phyloP scores from a whole-genome alignment of 78 protist genomes.

The Dictyostelium purpureum region DNA sequence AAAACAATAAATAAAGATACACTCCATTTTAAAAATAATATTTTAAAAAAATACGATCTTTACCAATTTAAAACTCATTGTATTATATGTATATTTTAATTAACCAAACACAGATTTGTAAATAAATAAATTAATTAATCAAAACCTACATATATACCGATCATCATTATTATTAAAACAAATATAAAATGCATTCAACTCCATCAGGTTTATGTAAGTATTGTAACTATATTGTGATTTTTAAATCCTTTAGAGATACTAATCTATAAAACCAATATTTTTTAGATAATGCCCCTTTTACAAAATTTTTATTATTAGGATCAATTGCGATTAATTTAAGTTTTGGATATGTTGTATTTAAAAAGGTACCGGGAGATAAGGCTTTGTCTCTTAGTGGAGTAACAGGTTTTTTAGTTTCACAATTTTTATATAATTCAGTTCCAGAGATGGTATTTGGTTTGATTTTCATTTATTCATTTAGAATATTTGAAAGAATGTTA shows the following conservation, averaged over 20 bases:
- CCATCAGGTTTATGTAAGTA: constrained; percentile 61
- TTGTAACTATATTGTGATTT: no score
- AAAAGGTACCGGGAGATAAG: background rate
- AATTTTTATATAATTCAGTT: constrained; percentile 5
- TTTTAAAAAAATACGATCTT: no score
- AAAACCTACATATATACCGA: background rate
- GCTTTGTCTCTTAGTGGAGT: background rate
- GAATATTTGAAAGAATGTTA: constrained; percentile 44
- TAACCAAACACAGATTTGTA: background rate
- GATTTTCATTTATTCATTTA: constrained; percentile 23
- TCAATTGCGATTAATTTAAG: background rate
- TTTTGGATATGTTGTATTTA: background rate
- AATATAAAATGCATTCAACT: background rate
- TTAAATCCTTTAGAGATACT: no score
- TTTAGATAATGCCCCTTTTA: constrained; percentile 71
- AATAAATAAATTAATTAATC: background rate
- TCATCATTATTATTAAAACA: background rate
- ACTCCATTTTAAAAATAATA: no score
- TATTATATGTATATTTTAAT: no score
- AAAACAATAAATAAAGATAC: no score
- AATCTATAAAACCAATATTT: no score
- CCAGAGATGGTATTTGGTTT: constrained; percentile 24
- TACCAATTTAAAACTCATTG: no score
- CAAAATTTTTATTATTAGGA: constrained; percentile 34
- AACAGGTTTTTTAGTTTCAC: background rate